Base-by-base conservation (phyloP, 2,329 filamentous ascomycete genomes). In the Cladophialophora bantiana region DNA sequence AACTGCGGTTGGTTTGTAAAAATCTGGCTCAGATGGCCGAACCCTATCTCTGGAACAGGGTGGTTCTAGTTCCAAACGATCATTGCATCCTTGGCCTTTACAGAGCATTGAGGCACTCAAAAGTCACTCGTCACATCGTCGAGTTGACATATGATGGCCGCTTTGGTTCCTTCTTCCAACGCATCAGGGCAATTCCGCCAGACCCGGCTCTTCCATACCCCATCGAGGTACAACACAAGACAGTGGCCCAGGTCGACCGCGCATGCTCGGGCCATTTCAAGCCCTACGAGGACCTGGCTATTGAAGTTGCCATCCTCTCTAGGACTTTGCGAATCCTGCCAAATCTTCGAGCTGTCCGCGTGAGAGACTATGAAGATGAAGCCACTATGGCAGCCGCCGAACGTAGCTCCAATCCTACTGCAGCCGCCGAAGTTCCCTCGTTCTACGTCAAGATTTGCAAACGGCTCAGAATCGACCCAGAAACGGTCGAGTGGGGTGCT, bases 1-100 rank as follows among this genome's bases (percentile, higher is more conserved):
- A 67, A 48, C 52, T 71, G n/a, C 69, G 69, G 4, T 54, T 71
- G 53, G 65, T 66, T 9, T 70, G 67, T 58, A 69, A 65, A 59
- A 54, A 35, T 10, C 59, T 71, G 15, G 67, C 65, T 53, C 64
- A 69, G 31, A 45, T 70, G 58, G 65, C 61, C 34, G 65, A 68
- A 13, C 67, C 69, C 12, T 62, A 63, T 50, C 56, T 69, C 6
- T 71, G 67, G 69, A 59, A 63, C 48, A 62, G 65, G 38, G 58
- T 71, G 10, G 67, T 67, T 31, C 55, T 71, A 40, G 66, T 68
- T 34, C 69, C 69, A 4, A 71, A 71, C 35, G 63, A 65, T 35
- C 48, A 69, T n/a, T 71, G 65, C 52, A 62, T 71, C 34, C 60
- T 65, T 45, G 64, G 54, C 32, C 66, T 70, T 32, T 38, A 66